A percentile compares a stretch with the other conserved stretches of the same genome.
phyloP scores from a whole-genome alignment of 805 yeast species.

The Torulaspora indica region DNA sequence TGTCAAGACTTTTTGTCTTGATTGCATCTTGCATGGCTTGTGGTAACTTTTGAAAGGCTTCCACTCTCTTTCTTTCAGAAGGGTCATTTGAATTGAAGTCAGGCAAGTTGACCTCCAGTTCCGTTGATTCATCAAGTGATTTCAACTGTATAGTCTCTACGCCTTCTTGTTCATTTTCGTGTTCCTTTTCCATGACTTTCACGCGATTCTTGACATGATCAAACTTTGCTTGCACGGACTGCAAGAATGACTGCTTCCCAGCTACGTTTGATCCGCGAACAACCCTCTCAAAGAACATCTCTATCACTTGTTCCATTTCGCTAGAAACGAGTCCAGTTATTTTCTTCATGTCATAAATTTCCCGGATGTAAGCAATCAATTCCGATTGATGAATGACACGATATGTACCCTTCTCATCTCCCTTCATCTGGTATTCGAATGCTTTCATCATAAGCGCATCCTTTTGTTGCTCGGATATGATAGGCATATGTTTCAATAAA shows the following conservation, averaged over 20 bases:
- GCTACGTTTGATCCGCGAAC: slow-evolving; percentile 43
- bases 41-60: slow-evolving; percentile 55
- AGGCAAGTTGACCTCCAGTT: slow-evolving; percentile 68
- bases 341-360: slow-evolving; percentile 38
- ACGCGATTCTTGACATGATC: slow-evolving; percentile 75
- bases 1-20: slow-evolving; percentile 64
- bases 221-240: slow-evolving; percentile 70
- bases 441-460: slow-evolving; percentile 92
- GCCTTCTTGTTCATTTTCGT: slow-evolving; percentile 43
- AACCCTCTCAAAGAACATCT: slow-evolving; percentile 63
- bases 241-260: slow-evolving; percentile 62
- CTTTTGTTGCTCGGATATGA: slow-evolving; percentile 77
- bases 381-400: slow-evolving; percentile 77
- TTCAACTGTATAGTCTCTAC: slow-evolving; percentile 83
- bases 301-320: slow-evolving; percentile 45
- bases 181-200: slow-evolving; percentile 55
- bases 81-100: slow-evolving; percentile 46
- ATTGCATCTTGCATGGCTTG: slow-evolving; percentile 68
- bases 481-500: slow-evolving; percentile 55
- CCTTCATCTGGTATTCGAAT: slow-evolving; percentile 72
- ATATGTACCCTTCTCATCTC: slow-evolving; percentile 49
- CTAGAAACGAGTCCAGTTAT: slow-evolving; percentile 31
- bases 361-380: slow-evolving; percentile 64
- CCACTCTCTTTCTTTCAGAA: slow-evolving; percentile 42
- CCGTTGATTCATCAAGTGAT: slow-evolving; percentile 78